Evolutionary conservation across 495 filamentous ascomycete genomes (phyloP), one percentile per base, ranked within the genome.

Genomic region (Pyrenopolyporus hunteri): DNA sequence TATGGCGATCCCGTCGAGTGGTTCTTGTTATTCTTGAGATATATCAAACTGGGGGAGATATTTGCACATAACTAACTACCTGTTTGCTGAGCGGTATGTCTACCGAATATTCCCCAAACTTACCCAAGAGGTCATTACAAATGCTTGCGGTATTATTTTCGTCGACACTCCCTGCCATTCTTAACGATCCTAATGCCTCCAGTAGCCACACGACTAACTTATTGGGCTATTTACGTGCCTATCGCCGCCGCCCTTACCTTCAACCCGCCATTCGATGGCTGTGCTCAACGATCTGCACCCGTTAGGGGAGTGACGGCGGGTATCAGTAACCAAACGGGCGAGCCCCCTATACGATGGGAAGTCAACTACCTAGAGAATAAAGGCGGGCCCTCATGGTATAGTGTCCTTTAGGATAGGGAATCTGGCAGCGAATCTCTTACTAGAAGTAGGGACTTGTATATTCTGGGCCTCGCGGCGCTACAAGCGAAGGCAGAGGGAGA

Each of bases 381-480:
- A 48, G 64, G 67, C 32, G 75, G 74, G 2, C 74, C 76, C 29
- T 66, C 71, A 63, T 76, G 76, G 76, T 79, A n/a, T 9, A 29
- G 14, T 47, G 11, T 36, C 26, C 29, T 28, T 42, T 37, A 52
- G 39, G 28, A 56, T 31, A 47, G n/a, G 16, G 43, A 22, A 23
- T 6, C 45, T 40, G 56, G 17, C 43, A 13, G 20, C 29, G n/a
- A n/a, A n/a, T n/a, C n/a, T n/a, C n/a, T n/a, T n/a, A n/a, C n/a
- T n/a, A n/a, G n/a, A n/a, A n/a, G 4, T 22, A 78, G 74, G 76
- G 73, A 78, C 25, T 64, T 81, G 19, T 79, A 78, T 66, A 74
- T 83, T 19, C 74, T 75, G 46, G 76, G 73, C 10, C 66, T 80
- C 14, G 68, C 66, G 7, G 60, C 70, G n/a, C 59, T 82, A 31